phyloP scores from a whole-genome alignment of 108 stramenopile species.

The Cyclotella baltica region DNA sequence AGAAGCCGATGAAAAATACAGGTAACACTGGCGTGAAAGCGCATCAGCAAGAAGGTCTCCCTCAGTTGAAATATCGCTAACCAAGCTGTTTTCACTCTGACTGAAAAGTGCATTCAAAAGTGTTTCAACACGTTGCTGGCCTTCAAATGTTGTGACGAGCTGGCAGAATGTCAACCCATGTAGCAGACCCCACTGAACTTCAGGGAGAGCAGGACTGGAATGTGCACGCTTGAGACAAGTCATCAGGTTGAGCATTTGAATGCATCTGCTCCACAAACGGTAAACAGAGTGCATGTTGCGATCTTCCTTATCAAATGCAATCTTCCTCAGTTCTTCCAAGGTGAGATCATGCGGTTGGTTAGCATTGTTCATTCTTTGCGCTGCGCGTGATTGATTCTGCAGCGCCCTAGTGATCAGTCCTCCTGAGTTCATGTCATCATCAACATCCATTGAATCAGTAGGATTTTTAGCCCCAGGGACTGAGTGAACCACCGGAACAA shows the following conservation, averaged over 20 bases:
- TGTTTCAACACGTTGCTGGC: conserved; percentile 80
- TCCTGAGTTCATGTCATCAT: conserved; percentile 43
- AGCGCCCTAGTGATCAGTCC: conserved; percentile 62
- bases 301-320: conserved; percentile 75
- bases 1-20: conserved; percentile 87
- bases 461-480: conserved; percentile 61
- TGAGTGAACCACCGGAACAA: conserved; percentile 62
- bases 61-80: conserved; percentile 55
- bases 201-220: conserved; percentile 66
- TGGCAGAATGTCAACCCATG: conserved; percentile 80
- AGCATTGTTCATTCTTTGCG: conserved; percentile 18
- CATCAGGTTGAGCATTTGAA: conserved; percentile 78
- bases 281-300: conserved; percentile 86
- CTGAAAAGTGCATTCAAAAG: conserved; percentile 81
- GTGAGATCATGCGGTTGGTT: conserved; percentile 35
- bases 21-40: conserved; percentile 81
- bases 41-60: conserved; percentile 66
- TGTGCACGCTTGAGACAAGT: conserved; percentile 74
- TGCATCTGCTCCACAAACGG: conserved; percentile 74
- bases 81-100: conserved; percentile 41
- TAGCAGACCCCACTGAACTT: conserved; percentile 87
- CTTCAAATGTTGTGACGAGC: conserved; percentile 68
- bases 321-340: conserved; percentile 53
- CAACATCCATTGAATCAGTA: conserved; percentile 65
- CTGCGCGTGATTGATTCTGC: conserved; percentile 62